Evolutionary conservation across 805 yeast genomes (phyloP).

Genomic region (Huiozyma sinensis): DNA sequence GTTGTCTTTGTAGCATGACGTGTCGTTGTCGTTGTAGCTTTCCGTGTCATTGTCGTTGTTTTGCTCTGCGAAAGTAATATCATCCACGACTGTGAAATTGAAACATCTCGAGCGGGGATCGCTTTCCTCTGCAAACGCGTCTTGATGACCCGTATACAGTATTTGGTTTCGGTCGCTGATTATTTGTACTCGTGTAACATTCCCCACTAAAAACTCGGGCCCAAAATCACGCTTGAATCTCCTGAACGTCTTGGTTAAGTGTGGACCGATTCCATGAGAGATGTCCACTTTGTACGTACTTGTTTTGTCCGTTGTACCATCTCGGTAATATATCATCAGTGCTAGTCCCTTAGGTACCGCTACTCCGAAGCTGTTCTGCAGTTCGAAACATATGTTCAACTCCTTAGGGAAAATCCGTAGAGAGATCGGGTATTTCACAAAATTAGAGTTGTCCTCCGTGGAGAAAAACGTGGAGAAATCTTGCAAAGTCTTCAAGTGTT

Average conservation of each 20-base stretch:
- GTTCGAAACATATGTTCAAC: constrained; percentile 3
- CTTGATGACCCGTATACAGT: neutral
- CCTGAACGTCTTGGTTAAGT: constrained; percentile 1
- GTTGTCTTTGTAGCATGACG: neutral
- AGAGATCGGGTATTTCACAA: neutral
- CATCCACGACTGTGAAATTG: neutral
- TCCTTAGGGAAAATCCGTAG: constrained; percentile 1
- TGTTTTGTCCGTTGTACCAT: neutral
- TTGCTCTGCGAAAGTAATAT: neutral
- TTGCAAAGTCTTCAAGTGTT: neutral
- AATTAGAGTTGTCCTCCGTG: neutral
- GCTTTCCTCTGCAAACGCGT: neutral
- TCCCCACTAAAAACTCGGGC: neutral
- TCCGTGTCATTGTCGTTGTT: neutral
- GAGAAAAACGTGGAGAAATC: neutral
- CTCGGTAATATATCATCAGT: neutral
- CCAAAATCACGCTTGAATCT: constrained; percentile 1
- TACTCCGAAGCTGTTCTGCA: neutral
- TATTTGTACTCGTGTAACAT: neutral
- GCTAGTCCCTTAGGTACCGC: neutral
- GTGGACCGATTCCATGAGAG: constrained; percentile 1
- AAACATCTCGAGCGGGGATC: neutral
- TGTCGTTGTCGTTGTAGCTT: no score
- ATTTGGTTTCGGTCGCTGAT: neutral
- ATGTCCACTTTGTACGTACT: neutral